Conservation (phyloP, 2,329 filamentous ascomycete species). For the Botrytis paeoniae region DNA sequence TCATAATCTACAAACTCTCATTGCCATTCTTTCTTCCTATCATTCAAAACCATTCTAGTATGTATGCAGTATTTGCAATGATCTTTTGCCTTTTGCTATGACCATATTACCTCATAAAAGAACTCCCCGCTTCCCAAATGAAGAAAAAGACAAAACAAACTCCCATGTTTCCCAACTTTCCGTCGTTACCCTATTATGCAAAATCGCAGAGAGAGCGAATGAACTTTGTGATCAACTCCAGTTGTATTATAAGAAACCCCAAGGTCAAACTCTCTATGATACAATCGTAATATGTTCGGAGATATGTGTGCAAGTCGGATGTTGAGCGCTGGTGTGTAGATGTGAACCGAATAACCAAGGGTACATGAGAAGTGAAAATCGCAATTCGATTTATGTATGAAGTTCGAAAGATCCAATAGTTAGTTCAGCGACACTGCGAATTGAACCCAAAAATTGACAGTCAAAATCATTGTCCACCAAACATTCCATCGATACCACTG, state of each 20-base stretch:
- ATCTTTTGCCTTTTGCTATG: slow-evolving; percentile 12
- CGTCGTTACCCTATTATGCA: slow-evolving; percentile 20
- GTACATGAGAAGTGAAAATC: slow-evolving; percentile 6
- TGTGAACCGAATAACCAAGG: slow-evolving; percentile 10
- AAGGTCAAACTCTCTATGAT: slow-evolving; percentile 18
- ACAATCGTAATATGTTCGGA: slow-evolving; percentile 17
- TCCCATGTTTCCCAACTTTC: slow-evolving; percentile 13
- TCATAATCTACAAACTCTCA: slow-evolving; percentile 16
- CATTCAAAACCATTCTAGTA: slow-evolving; percentile 17
- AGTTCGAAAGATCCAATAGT: background rate
- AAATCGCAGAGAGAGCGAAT: slow-evolving; percentile 16
- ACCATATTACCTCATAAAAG: slow-evolving; percentile 6
- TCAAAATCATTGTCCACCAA: slow-evolving; percentile 22
- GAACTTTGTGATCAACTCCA: slow-evolving; percentile 9
- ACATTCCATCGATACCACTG: slow-evolving; percentile 26
- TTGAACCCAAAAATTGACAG: background rate
- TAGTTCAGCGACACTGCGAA: background rate
- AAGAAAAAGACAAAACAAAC: background rate
- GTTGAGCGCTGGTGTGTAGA: background rate
- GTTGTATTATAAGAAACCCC: slow-evolving; percentile 7
- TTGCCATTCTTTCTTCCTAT: slow-evolving; percentile 16
- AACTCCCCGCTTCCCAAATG: slow-evolving; percentile 13
- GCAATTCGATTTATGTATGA: slow-evolving; percentile 7
- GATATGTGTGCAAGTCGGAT: slow-evolving; percentile 11
- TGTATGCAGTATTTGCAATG: slow-evolving; percentile 16